phyloP scores from a whole-genome alignment of 768 basidiomycete genomes.

The Boletus reticuloceps region DNA sequence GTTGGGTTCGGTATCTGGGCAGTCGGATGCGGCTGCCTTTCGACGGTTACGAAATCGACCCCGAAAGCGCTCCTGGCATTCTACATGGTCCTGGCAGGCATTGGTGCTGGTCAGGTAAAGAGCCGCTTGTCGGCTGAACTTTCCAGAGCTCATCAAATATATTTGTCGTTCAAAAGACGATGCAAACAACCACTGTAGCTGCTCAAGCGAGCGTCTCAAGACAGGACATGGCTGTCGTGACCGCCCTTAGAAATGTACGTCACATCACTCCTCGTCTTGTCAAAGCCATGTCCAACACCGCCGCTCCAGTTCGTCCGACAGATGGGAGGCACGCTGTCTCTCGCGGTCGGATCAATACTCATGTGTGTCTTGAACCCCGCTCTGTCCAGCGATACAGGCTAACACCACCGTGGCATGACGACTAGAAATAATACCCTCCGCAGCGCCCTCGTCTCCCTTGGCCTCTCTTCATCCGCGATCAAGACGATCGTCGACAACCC shows the following conservation, averaged over 20 bases:
- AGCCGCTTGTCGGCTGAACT: not conserved
- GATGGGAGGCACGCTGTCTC: not conserved
- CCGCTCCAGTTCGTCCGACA: not conserved
- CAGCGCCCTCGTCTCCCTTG: not conserved
- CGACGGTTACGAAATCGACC: not conserved
- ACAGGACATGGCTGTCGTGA: not conserved
- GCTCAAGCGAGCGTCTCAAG: not conserved
- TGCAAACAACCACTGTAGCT: not conserved
- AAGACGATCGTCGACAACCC: slow-evolving; percentile 2
- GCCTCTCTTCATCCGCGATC: not conserved
- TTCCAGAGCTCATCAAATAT: no score
- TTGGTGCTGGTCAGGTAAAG: not conserved
- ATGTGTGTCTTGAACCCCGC: not conserved
- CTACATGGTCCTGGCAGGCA: not conserved
- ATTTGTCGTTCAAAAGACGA: not conserved
- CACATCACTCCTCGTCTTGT: no score
- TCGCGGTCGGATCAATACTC: not conserved
- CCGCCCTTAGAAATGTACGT: not conserved
- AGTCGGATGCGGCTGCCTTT: not conserved
- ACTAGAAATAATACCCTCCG: not conserved
- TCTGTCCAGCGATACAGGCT: not conserved
- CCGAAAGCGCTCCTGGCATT: not conserved
- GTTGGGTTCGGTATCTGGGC: not conserved
- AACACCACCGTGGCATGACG: not conserved
- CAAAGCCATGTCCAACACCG: no score